Conservation (phyloP, 176 grass and related monocot species). For the Chloris gayana region DNA sequence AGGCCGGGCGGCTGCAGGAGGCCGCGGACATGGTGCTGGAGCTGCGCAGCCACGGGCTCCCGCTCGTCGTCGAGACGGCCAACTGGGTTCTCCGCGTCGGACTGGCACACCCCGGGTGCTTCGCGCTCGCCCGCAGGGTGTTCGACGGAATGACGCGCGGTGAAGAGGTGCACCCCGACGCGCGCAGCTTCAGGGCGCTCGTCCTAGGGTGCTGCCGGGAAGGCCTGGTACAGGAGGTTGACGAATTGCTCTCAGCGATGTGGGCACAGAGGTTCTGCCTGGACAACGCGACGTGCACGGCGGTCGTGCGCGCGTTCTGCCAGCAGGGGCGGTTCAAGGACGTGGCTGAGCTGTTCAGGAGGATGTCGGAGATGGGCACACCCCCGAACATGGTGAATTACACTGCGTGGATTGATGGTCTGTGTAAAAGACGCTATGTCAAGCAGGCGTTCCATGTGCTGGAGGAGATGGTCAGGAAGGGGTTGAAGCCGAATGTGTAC, state of each 20-base stretch:
- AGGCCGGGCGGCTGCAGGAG: conserved; percentile 61
- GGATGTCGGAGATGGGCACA: conserved; percentile 50
- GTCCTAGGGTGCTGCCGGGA: conserved; percentile 61
- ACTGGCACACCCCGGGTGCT: conserved; percentile 22
- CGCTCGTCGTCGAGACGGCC: conserved; percentile 66
- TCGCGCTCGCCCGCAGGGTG: conserved; percentile 55
- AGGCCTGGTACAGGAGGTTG: conserved; percentile 34
- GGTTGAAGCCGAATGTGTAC: conserved; percentile 84
- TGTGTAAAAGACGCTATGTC: conserved; percentile 67
- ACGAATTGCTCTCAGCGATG: conserved; percentile 53
- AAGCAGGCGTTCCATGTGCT: conserved; percentile 89
- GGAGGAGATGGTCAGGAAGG: conserved; percentile 80
- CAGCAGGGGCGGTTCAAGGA: conserved; percentile 54
- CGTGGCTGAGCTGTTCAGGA: conserved; percentile 53
- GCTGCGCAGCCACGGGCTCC: conserved; percentile 83
- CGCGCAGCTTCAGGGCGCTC: conserved; percentile 65
- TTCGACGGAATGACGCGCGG: conserved; percentile 69
- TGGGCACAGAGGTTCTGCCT: conserved; percentile 45
- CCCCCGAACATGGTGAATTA: conserved; percentile 87
- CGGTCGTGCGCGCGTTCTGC: conserved; percentile 57
- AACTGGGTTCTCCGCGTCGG: conserved; percentile 70
- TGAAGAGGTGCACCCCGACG: conserved; percentile 49
- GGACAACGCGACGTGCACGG: conserved; percentile 71
- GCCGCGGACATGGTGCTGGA: conserved; percentile 76
- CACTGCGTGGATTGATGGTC: conserved; percentile 64